phyloP scores from a whole-genome alignment of 108 stramenopile genomes.

The Fistulifera pelliculosa region DNA sequence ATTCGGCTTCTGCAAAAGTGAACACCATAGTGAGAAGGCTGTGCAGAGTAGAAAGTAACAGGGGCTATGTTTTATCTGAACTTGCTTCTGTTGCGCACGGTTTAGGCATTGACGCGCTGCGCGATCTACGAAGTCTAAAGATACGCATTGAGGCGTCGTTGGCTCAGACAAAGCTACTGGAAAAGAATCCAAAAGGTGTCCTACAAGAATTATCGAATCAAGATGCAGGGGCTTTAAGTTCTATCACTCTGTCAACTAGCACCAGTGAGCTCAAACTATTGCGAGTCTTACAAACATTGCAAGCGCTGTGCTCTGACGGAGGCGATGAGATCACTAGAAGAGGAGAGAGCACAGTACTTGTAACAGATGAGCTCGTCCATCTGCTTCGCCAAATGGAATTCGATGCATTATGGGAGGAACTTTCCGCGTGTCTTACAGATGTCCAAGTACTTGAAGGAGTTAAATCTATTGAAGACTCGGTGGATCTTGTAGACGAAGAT shows the following conservation, averaged over 20 bases:
- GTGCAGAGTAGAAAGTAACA: conserved; percentile 58
- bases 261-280: conserved; percentile 85
- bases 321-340: conserved; percentile 35
- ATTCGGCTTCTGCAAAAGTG: conserved; percentile 63
- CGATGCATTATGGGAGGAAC: conserved; percentile 71
- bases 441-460: conserved; percentile 88
- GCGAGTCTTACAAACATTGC: conserved; percentile 81
- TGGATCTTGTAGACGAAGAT: conserved; percentile 23
- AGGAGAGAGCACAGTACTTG: conserved; percentile 22
- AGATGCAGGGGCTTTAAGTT: conserved; percentile 40
- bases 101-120: conserved; percentile 59
- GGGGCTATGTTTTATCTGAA: conserved; percentile 38
- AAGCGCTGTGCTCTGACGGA: conserved; percentile 51
- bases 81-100: conserved; percentile 62
- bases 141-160: conserved; percentile 51
- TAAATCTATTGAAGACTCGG: conserved; percentile 44
- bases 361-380: conserved; percentile 53
- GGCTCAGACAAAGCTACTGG: conserved; percentile 7
- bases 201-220: not conserved
- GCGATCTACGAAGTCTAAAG: conserved; percentile 54
- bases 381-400: conserved; percentile 63
- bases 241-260: conserved; percentile 78
- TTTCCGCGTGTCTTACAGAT: conserved; percentile 59
- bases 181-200: conserved; percentile 5
- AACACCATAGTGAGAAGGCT: conserved; percentile 62